A percentile compares a stretch with the other conserved stretches of the same genome.
Evolutionary conservation across 768 basidiomycete genomes (phyloP).

Genomic region (Lentinus tigrinus): DNA sequence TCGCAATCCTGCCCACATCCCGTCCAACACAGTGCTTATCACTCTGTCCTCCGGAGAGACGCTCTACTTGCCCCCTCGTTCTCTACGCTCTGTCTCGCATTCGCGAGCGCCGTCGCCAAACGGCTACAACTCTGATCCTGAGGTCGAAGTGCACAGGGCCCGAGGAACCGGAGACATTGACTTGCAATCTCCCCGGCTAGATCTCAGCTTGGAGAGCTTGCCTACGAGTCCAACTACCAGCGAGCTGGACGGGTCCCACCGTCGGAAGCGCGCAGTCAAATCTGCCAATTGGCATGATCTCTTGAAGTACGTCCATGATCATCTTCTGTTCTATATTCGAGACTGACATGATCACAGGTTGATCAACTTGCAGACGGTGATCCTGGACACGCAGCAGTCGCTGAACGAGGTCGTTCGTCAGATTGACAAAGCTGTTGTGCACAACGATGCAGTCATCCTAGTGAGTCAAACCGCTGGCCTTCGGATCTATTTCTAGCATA

Average conservation of each 20-base stretch:
- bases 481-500: too few species aligned
- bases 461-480: constrained; percentile 18
- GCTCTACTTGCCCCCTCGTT: constrained; percentile 53
- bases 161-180: constrained; percentile 31
- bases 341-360: constrained; percentile 30
- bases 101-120: constrained; percentile 56
- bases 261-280: constrained; percentile 6
- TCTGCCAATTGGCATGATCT: constrained; percentile 68
- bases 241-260: constrained; percentile 4
- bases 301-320: constrained; percentile 52
- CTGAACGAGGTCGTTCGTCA: constrained; percentile 32
- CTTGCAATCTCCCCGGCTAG: constrained; percentile 8
- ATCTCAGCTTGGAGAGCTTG: constrained; percentile 1
- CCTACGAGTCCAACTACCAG: constrained; percentile 4
- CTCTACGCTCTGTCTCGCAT: constrained; percentile 25
- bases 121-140: constrained; percentile 75
- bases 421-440: constrained; percentile 31
- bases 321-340: background rate
- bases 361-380: constrained; percentile 40
- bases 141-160: constrained; percentile 47
- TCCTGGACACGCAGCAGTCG: constrained; percentile 38
- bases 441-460: constrained; percentile 19
- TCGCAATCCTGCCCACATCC: constrained; percentile 45
- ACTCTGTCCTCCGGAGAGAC: constrained; percentile 57
- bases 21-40: constrained; percentile 74